phyloP scores from a whole-genome alignment of 2,329 filamentous ascomycete genomes.

The Fusarium algeriense region DNA sequence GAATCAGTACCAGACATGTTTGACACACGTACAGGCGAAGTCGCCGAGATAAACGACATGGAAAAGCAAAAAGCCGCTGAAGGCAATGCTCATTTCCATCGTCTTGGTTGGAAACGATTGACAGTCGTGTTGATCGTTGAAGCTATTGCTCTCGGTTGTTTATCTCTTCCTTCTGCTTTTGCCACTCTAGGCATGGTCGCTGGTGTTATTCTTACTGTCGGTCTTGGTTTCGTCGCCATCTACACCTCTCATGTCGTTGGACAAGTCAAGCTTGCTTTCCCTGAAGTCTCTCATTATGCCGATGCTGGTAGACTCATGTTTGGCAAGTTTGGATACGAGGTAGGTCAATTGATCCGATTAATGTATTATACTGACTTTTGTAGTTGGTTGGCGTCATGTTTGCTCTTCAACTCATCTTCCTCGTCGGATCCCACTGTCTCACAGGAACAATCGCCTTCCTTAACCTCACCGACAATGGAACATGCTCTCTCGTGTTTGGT shows the following conservation, averaged over 20 bases:
- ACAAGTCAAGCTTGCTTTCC: slow-evolving; percentile 63
- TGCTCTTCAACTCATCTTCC: slow-evolving; percentile 74
- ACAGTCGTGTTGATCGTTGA: slow-evolving; percentile 68
- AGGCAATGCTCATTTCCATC: slow-evolving; percentile 63
- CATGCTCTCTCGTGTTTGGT: slow-evolving; percentile 60
- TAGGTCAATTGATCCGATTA: not conserved
- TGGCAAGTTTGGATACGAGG: slow-evolving; percentile 70
- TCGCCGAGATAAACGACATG: slow-evolving; percentile 58
- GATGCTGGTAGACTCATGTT: slow-evolving; percentile 74
- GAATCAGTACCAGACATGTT: slow-evolving; percentile 44
- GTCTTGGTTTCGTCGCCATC: slow-evolving; percentile 60
- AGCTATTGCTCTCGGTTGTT: slow-evolving; percentile 66
- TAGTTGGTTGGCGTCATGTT: slow-evolving; percentile 70
- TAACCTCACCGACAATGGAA: slow-evolving; percentile 68
- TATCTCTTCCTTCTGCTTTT: slow-evolving; percentile 65
- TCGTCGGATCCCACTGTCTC: slow-evolving; percentile 78
- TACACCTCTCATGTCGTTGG: slow-evolving; percentile 63
- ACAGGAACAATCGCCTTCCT: slow-evolving; percentile 78
- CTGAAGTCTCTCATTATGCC: slow-evolving; percentile 73
- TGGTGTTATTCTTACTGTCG: slow-evolving; percentile 58
- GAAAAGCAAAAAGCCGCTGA: slow-evolving; percentile 61
- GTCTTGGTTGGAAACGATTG: slow-evolving; percentile 68
- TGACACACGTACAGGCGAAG: slow-evolving; percentile 48
- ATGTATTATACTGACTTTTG: not conserved
- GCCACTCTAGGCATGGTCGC: slow-evolving; percentile 66